Conservation (phyloP, 116 monocot genomes). For the Trichopus zeylanicus region DNA sequence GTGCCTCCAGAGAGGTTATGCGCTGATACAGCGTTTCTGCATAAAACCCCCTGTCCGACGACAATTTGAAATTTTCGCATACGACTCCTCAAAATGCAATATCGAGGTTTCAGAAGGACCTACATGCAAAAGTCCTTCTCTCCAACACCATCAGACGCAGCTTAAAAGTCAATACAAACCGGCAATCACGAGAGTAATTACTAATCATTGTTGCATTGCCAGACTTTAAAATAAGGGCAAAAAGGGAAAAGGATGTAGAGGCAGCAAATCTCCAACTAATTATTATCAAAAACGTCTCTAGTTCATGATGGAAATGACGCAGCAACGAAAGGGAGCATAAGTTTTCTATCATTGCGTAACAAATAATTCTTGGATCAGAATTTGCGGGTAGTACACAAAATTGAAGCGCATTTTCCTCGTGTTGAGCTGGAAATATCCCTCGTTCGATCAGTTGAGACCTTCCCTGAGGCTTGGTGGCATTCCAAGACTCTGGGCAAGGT, state of each 20-base stretch:
- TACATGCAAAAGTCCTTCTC: too few species aligned
- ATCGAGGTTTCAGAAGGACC: too few species aligned
- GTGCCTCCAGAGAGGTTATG: too few species aligned
- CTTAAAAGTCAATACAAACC: too few species aligned
- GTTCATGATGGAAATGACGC: background rate
- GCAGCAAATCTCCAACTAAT: background rate
- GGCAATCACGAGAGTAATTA: too few species aligned
- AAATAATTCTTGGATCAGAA: constrained; percentile 1
- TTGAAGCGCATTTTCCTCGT: constrained; percentile 7
- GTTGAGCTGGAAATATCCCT: background rate
- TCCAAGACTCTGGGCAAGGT: constrained; percentile 92
- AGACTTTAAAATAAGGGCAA: too few species aligned
- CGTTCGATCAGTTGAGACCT: constrained; percentile 32
- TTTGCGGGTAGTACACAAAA: constrained; percentile 34
- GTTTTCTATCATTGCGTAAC: background rate
- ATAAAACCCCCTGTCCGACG: too few species aligned
- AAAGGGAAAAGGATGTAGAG: background rate
- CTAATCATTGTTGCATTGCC: too few species aligned
- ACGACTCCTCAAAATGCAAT: too few species aligned
- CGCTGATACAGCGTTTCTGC: too few species aligned
- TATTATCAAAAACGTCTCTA: background rate
- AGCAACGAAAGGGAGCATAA: background rate
- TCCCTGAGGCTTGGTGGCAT: constrained; percentile 69
- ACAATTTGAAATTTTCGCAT: too few species aligned
- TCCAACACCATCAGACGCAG: too few species aligned